Evolutionary conservation across 129 eudicot species (phyloP), one percentile per base, ranked within the genome.

Genomic region (Heracleum sosnowskyi): DNA sequence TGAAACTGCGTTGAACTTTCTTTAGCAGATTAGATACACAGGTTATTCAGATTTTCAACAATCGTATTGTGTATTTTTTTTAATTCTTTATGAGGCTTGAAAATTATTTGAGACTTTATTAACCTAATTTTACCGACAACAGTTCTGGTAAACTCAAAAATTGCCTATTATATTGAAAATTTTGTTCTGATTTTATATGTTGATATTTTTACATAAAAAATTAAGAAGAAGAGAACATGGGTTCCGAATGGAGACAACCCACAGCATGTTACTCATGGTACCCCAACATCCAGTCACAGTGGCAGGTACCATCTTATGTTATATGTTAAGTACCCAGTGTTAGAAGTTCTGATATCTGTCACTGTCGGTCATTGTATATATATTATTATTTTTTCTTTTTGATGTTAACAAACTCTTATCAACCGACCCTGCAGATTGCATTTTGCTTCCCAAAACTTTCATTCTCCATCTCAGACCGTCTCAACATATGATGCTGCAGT

Each of bases 221-320:
- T 36, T 60, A 70, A 78, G 95, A 88, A 88, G 81, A 88, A 84
- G 77, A 88, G 88, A 72, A 74, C 85, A 39, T 84, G 81, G 84
- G 81, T 49, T 66, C 89, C 86, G 83, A 83, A 80, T 80, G 84
- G 62, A 77, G 87, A 81, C 63, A 79, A 79, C 44, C 71, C 86
- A 73, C 78, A 66, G 46, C 86, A 37, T 39, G 82, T 79, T 42
- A 73, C 87, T 77, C 82, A 66, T 51, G 86, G 49, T 40, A 80
- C 83, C 47, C 90, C 91, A 28, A 46, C 80, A 26, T 76, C 85
- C 47, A 84, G 77, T 76, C 63, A 81, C 53, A 84, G 76, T 79
- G 87, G 53, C 84, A 87, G 97, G 96, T 86, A 87, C 5, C 53
- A 55, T 55, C 29, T 55, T 55, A 24, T 55, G 26, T 76, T 33